These are phyloP conservation scores for Petrea volubilis DNA, from an alignment of 257 asterid genomes.

Conservation along the genomic window DNA sequence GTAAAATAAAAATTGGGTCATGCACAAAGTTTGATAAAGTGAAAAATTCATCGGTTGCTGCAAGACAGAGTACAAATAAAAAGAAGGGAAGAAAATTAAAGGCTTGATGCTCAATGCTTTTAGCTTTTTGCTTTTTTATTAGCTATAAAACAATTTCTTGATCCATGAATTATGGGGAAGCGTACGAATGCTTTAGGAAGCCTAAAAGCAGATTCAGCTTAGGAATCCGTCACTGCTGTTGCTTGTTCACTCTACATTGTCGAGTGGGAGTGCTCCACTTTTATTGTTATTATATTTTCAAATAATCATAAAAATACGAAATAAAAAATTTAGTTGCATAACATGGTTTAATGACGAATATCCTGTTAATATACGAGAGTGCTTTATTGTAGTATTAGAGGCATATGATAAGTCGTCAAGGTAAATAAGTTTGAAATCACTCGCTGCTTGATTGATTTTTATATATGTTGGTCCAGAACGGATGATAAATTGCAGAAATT, in stretches of 20 bases:
- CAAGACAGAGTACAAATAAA: neutral
- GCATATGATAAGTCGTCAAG: too few species aligned
- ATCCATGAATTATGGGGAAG: constrained; percentile 27
- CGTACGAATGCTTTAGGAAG: neutral
- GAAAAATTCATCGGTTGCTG: neutral
- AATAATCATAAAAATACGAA: too few species aligned
- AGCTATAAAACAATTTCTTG: neutral
- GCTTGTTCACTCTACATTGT: neutral
- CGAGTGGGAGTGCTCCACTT: too few species aligned
- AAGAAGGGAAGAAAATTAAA: constrained; percentile 17
- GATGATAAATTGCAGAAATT: too few species aligned
- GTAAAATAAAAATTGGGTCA: constrained; percentile 4
- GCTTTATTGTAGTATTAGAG: too few species aligned
- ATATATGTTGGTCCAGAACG: too few species aligned
- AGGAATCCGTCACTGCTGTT: constrained; percentile 20
- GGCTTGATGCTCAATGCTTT: neutral
- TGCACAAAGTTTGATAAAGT: constrained; percentile 29
- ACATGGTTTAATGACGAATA: too few species aligned
- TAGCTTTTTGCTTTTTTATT: neutral
- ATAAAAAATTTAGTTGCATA: too few species aligned
- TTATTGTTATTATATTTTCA: too few species aligned
- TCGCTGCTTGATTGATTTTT: too few species aligned
- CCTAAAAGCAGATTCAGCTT: constrained; percentile 28
- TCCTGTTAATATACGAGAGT: too few species aligned
- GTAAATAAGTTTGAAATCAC: too few species aligned